These are phyloP conservation scores for Neonectria punicea DNA, from an alignment of 2,329 filamentous ascomycete species.

Conservation along the genomic window DNA sequence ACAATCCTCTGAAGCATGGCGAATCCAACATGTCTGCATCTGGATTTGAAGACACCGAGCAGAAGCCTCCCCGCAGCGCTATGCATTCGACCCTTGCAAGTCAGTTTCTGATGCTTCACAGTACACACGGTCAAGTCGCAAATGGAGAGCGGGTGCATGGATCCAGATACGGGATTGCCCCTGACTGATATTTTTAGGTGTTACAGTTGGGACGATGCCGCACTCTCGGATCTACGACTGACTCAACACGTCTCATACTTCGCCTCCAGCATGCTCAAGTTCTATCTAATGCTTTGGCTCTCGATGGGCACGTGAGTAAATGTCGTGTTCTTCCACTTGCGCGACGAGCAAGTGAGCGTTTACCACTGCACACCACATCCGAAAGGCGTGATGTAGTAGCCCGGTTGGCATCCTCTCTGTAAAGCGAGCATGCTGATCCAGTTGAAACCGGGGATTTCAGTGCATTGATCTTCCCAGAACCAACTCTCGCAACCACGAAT, in stretches of 20 bases:
- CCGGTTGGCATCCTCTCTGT: background rate
- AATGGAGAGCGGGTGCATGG: background rate
- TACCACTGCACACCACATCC: background rate
- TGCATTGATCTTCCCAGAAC: background rate
- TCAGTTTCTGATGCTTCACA: too few relatives aligned
- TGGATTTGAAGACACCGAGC: too few relatives aligned
- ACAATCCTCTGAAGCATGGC: background rate
- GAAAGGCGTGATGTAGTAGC: background rate
- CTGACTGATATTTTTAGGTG: slow-evolving; percentile 25
- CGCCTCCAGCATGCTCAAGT: background rate
- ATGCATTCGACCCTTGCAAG: too few relatives aligned
- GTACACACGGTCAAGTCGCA: background rate
- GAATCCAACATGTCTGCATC: background rate
- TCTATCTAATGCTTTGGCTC: background rate
- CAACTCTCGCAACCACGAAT: background rate
- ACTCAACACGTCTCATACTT: background rate
- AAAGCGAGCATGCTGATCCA: background rate
- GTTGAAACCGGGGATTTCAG: background rate
- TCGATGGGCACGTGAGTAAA: too few relatives aligned
- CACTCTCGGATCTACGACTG: background rate
- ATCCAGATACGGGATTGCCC: slow-evolving; percentile 4
- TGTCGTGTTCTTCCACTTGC: background rate
- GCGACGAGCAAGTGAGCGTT: background rate
- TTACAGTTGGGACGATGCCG: slow-evolving; percentile 6
- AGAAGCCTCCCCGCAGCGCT: background rate